Base-by-base conservation (phyloP, 495 filamentous ascomycete species). In the Trichoderma gamsii region DNA sequence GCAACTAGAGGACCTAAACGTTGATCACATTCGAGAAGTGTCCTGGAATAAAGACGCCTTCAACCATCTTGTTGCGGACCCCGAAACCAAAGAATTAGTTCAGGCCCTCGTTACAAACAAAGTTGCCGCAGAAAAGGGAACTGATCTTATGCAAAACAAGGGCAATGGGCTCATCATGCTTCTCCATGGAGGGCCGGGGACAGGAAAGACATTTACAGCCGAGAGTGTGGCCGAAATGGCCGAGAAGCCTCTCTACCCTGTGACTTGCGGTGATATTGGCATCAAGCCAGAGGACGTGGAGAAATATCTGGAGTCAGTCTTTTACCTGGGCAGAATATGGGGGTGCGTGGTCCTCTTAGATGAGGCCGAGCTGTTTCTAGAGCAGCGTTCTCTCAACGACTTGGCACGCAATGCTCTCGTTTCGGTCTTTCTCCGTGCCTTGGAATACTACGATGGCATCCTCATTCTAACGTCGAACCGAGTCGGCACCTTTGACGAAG, bases 151-250 rank as follows among this genome's bases (percentile, higher is more conserved):
- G 13, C 69, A 71, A 15, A 76, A 76, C 27, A 85, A 85, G 70
- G 85, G 84, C 2, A 81, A 81, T 29, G 85, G 84, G 1, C 72
- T 85, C 6, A 81, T 83, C 11, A 75, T 80, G 11, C 73, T 87
- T 0, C 76, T 87, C 0, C 82, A 84, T 61, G 84, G 84, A 4
- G 74, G 73, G 0, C 82, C 84, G 0, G 83, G 83, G 0, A 79
- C 79, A 4, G 84, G 84, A 0, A 86, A 88, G 68, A 86, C 85
- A 1, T 69, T 82, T 0, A 87, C 84, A 0, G 83, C 83, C 1
- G 79, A 79, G 27, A 74, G 74, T 41, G 78, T 86, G 2, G 83
- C 85, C 0, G 82, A 85, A 69, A 68, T 79, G n/a, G 77, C 79
- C 4, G 65, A 80, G 41, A 79, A 77, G 41, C 83, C 85, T 3